Percentiles rank a stretch among this genome's conserved stretches.
Evolutionary conservation across 2,329 filamentous ascomycete species (phyloP).

Genomic region (Aspergillus sp.): DNA sequence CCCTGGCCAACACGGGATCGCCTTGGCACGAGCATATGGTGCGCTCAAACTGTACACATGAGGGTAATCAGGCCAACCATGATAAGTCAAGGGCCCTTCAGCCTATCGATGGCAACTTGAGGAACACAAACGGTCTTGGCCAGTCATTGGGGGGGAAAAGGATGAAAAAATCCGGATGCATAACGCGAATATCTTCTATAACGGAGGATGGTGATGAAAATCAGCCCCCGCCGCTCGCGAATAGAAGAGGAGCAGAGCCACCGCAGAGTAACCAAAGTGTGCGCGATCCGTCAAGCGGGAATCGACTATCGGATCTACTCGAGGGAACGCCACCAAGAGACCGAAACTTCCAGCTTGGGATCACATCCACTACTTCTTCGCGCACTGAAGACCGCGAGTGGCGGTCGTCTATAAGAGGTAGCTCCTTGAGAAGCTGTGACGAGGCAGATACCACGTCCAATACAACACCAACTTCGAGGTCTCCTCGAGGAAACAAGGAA

Average conservation of each 20-base stretch:
- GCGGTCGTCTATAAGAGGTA: neutral
- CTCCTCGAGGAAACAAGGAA: neutral
- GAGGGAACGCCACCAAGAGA: constrained; percentile 27
- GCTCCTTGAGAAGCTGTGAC: neutral
- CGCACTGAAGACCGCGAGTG: constrained; percentile 2
- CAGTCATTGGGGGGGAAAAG: constrained; percentile 26
- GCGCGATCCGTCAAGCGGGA: constrained; percentile 10
- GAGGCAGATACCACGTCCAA: neutral
- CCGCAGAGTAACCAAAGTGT: neutral
- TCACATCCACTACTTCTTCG: neutral
- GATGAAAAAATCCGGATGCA: constrained; percentile 36
- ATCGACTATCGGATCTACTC: constrained; percentile 35
- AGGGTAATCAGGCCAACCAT: neutral
- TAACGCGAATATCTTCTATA: constrained; percentile 43
- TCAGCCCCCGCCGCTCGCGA: neutral
- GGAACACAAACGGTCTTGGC: neutral
- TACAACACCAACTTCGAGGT: neutral
- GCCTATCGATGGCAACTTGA: constrained; percentile 30
- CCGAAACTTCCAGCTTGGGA: constrained; percentile 15
- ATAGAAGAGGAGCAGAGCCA: neutral
- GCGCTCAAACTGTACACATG: neutral
- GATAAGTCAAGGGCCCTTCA: constrained; percentile 22
- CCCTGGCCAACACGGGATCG: neutral
- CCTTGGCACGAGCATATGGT: neutral
- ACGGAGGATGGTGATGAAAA: constrained; percentile 52